Conservation (phyloP, 2,329 filamentous ascomycete species). For the Daldinia sp. region DNA sequence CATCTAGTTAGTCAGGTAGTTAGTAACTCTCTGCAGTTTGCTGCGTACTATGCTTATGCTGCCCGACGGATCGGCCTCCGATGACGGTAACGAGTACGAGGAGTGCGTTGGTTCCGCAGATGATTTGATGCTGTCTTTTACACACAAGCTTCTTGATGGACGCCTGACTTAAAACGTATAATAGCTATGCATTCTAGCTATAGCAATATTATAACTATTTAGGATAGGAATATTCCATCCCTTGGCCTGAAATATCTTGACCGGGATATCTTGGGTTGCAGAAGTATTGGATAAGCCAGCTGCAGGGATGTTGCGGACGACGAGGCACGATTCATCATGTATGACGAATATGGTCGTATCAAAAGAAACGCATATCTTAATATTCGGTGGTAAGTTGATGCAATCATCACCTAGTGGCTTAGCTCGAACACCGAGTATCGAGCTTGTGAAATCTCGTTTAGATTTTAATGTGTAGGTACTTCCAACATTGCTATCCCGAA, state of each 20-base stretch:
- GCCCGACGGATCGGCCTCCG: constrained; percentile 15
- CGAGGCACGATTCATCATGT: background rate
- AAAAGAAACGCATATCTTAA: background rate
- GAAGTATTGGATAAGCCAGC: background rate
- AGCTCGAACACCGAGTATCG: background rate
- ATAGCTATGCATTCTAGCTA: constrained; percentile 20
- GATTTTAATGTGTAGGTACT: background rate
- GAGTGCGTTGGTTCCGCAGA: background rate
- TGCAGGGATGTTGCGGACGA: constrained; percentile 6
- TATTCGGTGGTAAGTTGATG: constrained; percentile 5
- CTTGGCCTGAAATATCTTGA: background rate
- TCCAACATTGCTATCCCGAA: background rate
- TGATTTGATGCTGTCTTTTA: constrained; percentile 23
- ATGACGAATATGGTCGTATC: constrained; percentile 1
- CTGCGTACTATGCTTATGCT: constrained; percentile 12
- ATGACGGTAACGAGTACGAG: background rate
- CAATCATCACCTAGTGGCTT: constrained; percentile 1
- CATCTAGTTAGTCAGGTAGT: background rate
- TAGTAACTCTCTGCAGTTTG: constrained; percentile 17
- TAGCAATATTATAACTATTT: no score
- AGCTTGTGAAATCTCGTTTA: background rate
- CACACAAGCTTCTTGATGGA: background rate
- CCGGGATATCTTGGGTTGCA: background rate
- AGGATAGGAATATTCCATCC: background rate
- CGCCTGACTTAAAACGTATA: background rate